A percentile compares a stretch with the other conserved stretches of the same genome.
These are phyloP conservation scores for Chrysoporthe puriensis DNA, from an alignment of 2,329 filamentous ascomycete genomes.

Conservation along the genomic window DNA sequence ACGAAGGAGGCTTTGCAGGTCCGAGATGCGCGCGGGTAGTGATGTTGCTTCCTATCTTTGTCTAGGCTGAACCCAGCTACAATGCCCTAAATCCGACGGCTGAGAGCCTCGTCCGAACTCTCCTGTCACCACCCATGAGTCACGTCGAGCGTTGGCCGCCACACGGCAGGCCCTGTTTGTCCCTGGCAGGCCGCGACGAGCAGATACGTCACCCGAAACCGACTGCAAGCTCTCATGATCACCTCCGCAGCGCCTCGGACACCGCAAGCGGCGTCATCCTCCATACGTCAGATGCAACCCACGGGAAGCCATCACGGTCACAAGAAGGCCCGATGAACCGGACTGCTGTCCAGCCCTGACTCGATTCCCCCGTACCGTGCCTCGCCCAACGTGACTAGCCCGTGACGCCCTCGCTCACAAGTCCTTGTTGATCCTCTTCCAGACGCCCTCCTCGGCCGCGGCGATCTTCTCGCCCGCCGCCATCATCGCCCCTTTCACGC, in stretches of 20 bases:
- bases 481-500: conserved; percentile 61
- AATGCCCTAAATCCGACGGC: not conserved
- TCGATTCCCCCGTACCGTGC: not conserved
- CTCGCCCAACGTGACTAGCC: not conserved
- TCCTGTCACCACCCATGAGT: not conserved
- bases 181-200: not conserved
- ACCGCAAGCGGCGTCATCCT: not conserved
- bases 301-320: not conserved
- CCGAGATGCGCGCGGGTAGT: not conserved
- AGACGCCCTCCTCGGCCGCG: conserved; percentile 63
- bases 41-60: not conserved
- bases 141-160: not conserved
- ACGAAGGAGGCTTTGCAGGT: not conserved
- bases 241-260: not conserved
- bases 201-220: conserved; percentile 3
- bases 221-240: not conserved
- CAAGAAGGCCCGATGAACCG: not conserved
- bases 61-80: not conserved
- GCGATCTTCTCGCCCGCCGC: conserved; percentile 61
- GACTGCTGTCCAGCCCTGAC: not conserved
- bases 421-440: conserved; percentile 65
- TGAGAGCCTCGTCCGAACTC: not conserved
- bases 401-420: conserved; percentile 35
- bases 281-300: not conserved
- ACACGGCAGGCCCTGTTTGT: not conserved